These are phyloP conservation scores for Primulina eburnea DNA, from an alignment of 257 asterid genomes.

Conservation along the genomic window DNA sequence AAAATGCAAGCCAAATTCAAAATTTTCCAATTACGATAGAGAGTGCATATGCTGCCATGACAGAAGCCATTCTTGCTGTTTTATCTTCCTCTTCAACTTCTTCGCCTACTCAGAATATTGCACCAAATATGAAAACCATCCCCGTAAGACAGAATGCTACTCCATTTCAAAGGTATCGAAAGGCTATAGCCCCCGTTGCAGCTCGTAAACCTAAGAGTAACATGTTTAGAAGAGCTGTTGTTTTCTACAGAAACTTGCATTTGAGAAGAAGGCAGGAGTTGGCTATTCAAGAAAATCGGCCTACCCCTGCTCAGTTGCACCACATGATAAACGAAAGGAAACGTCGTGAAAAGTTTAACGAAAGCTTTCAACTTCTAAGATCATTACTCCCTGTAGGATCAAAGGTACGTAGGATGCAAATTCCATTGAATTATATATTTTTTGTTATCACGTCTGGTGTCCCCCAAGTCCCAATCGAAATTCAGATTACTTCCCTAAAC, in stretches of 20 bases:
- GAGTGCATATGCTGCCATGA: background rate
- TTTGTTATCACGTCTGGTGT: too few relatives aligned
- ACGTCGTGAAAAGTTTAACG: background rate
- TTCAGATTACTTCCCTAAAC: too few relatives aligned
- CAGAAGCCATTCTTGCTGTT: background rate
- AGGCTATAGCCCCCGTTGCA: background rate
- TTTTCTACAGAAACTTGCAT: background rate
- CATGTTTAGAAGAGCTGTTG: background rate
- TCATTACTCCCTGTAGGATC: background rate
- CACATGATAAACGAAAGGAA: background rate
- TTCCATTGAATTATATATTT: too few relatives aligned
- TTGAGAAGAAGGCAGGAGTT: background rate
- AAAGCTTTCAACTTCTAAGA: background rate
- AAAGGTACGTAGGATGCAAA: background rate
- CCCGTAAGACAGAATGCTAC: background rate
- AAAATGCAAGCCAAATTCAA: background rate
- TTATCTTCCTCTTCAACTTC: background rate
- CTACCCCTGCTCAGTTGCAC: background rate
- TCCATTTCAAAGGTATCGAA: background rate
- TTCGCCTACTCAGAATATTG: background rate
- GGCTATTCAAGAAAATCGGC: background rate
- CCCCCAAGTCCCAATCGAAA: too few relatives aligned
- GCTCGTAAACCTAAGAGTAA: background rate
- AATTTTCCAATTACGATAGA: background rate
- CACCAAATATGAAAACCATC: background rate